Evolutionary conservation across 257 asterid genomes (phyloP).

Genomic region (Solanum clarkiae): DNA sequence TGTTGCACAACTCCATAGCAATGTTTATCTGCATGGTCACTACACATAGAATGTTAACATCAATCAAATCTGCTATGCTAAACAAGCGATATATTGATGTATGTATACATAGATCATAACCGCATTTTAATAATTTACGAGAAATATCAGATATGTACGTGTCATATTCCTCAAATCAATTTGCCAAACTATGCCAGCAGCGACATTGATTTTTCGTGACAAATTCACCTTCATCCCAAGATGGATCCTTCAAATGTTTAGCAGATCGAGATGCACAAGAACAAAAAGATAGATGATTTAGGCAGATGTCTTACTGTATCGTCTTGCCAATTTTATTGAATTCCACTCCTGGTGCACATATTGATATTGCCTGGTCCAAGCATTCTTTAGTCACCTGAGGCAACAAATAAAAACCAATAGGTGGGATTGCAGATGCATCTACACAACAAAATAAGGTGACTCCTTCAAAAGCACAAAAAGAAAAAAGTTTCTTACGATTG

Average conservation of each 20-base stretch:
- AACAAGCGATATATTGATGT: background rate
- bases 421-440: background rate
- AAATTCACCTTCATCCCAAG: background rate
- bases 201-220: background rate
- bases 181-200: background rate
- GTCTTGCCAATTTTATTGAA: constrained; percentile 69
- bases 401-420: background rate
- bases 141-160: background rate
- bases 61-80: background rate
- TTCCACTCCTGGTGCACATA: constrained; percentile 89
- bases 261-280: background rate
- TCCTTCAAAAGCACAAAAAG: background rate
- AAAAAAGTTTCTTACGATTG: background rate
- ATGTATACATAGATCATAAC: background rate
- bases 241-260: background rate
- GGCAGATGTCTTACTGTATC: constrained; percentile 64
- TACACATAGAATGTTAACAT: constrained; percentile 23
- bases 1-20: constrained; percentile 78
- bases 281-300: background rate
- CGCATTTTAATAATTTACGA: background rate
- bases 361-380: constrained; percentile 72
- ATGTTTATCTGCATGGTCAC: constrained; percentile 83
- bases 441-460: background rate
- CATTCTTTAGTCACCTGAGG: constrained; percentile 79
- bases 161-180: background rate